Conservation (phyloP, 768 basidiomycete species). For the Phylloporus sp. region DNA sequence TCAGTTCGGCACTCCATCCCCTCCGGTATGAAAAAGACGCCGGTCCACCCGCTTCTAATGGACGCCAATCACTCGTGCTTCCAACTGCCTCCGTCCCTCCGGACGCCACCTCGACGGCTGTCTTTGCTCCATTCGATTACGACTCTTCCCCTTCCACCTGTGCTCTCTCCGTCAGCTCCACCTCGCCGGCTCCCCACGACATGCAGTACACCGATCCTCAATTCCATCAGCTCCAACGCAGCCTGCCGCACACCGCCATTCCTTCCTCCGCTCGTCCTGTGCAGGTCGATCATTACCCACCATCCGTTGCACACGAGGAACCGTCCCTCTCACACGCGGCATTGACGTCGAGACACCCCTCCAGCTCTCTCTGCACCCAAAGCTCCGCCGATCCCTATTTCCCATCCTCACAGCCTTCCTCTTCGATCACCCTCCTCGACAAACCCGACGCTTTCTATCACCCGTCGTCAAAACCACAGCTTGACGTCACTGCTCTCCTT, state of each 20-base stretch:
- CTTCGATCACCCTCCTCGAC: slow-evolving; percentile 24
- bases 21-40: slow-evolving; percentile 29
- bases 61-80: slow-evolving; percentile 19
- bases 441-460: slow-evolving; percentile 25
- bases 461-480: slow-evolving; percentile 22
- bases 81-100: slow-evolving; percentile 25
- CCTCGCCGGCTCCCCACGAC: slow-evolving; percentile 28
- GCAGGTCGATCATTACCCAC: slow-evolving; percentile 32
- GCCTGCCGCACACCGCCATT: slow-evolving; percentile 24
- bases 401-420: slow-evolving; percentile 20
- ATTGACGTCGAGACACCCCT: slow-evolving; percentile 17
- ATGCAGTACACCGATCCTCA: slow-evolving; percentile 28
- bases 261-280: slow-evolving; percentile 29
- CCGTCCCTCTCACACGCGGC: slow-evolving; percentile 25
- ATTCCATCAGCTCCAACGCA: slow-evolving; percentile 31
- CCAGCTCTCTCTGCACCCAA: slow-evolving; percentile 16
- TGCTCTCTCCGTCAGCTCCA: slow-evolving; percentile 25
- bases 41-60: slow-evolving; percentile 18
- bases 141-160: slow-evolving; percentile 20
- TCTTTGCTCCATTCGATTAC: slow-evolving; percentile 29
- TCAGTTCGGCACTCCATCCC: slow-evolving; percentile 42
- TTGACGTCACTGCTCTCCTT: slow-evolving; percentile 28
- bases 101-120: slow-evolving; percentile 11
- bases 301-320: slow-evolving; percentile 29
- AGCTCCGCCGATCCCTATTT: slow-evolving; percentile 24